These are phyloP conservation scores for Acanthamoeba healyi DNA, from an alignment of 208 protist species.

Conservation along the genomic window DNA sequence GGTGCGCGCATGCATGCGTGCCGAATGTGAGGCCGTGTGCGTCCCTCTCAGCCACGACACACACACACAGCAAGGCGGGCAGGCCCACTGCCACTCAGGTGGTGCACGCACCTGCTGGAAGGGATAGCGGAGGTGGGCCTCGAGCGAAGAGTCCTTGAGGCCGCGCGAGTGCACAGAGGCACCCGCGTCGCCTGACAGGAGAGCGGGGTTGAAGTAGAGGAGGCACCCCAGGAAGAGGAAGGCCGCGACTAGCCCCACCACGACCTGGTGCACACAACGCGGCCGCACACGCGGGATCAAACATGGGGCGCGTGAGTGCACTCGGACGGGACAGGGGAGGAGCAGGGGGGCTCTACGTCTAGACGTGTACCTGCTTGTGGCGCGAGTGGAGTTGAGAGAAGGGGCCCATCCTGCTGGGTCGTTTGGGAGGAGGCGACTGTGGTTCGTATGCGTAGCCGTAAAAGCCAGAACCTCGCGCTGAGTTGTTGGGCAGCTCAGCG, in stretches of 20 bases:
- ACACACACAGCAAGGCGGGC: neutral
- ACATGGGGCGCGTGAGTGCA: neutral
- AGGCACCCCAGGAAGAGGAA: neutral
- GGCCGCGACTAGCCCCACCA: neutral
- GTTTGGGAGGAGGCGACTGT: neutral
- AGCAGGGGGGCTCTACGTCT: neutral
- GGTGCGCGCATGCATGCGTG: neutral
- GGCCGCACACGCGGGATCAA: neutral
- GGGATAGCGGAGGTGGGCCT: constrained; percentile 3
- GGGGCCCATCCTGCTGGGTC: neutral
- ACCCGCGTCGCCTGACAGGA: neutral
- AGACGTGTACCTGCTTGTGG: constrained; percentile 4
- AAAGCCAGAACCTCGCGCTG: neutral
- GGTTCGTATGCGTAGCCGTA: constrained; percentile 36
- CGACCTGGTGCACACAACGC: neutral
- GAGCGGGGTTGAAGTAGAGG: neutral
- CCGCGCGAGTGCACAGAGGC: constrained; percentile 4
- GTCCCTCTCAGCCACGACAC: too few species aligned
- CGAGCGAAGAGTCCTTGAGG: neutral
- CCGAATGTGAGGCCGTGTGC: too few species aligned
- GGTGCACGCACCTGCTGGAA: constrained; percentile 6
- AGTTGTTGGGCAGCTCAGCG: constrained; percentile 14
- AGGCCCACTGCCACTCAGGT: too few species aligned
- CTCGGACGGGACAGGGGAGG: neutral
- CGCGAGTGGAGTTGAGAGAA: constrained; percentile 23